A percentile compares a stretch with the other conserved stretches of the same genome.
These are phyloP conservation scores for Lasiosphaeria ovina DNA, from an alignment of 495 filamentous ascomycete genomes.

Conservation along the genomic window DNA sequence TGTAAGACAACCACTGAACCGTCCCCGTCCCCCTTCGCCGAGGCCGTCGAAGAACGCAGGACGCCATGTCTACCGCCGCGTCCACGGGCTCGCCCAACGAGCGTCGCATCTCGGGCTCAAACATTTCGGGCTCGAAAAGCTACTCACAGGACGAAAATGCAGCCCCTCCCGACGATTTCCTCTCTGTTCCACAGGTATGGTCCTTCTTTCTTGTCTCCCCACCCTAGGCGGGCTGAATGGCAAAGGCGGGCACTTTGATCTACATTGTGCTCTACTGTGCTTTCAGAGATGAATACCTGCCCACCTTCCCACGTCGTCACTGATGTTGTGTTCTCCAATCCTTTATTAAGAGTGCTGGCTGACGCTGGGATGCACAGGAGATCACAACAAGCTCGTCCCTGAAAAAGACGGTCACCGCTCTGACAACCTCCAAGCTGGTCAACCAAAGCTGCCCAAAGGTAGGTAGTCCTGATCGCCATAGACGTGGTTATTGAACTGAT, in stretches of 20 bases:
- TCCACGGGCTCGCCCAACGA: constrained; percentile 50
- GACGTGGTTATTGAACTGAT: constrained; percentile 22
- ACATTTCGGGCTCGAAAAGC: constrained; percentile 25
- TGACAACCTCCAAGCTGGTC: constrained; percentile 48
- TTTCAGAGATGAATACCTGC: no score
- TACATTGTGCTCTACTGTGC: no score
- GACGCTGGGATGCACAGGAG: constrained; percentile 10
- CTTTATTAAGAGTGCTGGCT: not conserved
- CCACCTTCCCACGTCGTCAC: no score
- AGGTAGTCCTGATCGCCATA: not conserved
- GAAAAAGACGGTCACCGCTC: constrained; percentile 44
- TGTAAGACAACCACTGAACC: constrained; percentile 14
- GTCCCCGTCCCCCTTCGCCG: constrained; percentile 1
- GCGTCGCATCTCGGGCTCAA: constrained; percentile 32
- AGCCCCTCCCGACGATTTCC: constrained; percentile 25
- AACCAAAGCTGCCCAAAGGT: constrained; percentile 51
- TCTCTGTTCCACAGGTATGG: constrained; percentile 17
- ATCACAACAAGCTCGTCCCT: constrained; percentile 16
- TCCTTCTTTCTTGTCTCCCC: not conserved
- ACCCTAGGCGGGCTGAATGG: not conserved
- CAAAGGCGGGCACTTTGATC: not conserved
- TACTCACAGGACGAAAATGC: constrained; percentile 46
- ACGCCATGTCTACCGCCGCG: constrained; percentile 45
- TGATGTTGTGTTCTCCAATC: no score
- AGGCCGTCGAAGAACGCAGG: not conserved